phyloP scores from a whole-genome alignment of 805 yeast species.

The Saccharomycopsis fermentans region DNA sequence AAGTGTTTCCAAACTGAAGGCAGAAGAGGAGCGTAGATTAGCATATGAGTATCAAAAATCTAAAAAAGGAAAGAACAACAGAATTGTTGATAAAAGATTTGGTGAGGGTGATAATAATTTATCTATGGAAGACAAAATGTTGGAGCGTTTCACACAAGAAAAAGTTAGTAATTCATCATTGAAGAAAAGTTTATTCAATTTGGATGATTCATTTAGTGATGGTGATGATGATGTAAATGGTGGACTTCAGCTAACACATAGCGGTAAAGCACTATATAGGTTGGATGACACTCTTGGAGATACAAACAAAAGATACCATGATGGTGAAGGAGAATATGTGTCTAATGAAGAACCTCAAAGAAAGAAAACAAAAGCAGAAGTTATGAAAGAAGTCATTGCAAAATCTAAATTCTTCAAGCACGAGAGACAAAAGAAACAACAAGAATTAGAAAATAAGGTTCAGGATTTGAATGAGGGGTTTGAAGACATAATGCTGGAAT shows the following conservation, averaged over 20 bases:
- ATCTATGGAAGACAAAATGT: slow-evolving; percentile 87
- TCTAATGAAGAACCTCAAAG: slow-evolving; percentile 36
- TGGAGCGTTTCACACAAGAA: slow-evolving; percentile 88
- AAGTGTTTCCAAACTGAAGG: slow-evolving; percentile 55
- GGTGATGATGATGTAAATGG: slow-evolving; percentile 29
- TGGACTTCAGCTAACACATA: slow-evolving; percentile 56
- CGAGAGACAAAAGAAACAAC: slow-evolving; percentile 61
- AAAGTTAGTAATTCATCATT: slow-evolving; percentile 47
- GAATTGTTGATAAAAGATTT: slow-evolving; percentile 75
- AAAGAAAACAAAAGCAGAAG: slow-evolving; percentile 73
- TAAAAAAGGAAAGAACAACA: slow-evolving; percentile 66
- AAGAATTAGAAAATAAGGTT: slow-evolving; percentile 48
- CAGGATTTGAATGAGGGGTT: slow-evolving; percentile 64
- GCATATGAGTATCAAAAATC: slow-evolving; percentile 57
- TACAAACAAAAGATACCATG: slow-evolving; percentile 19
- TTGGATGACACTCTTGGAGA: slow-evolving; percentile 22
- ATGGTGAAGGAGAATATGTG: slow-evolving; percentile 30
- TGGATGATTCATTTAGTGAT: slow-evolving; percentile 56
- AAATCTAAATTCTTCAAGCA: slow-evolving; percentile 70
- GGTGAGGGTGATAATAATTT: slow-evolving; percentile 71
- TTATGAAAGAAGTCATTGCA: slow-evolving; percentile 77
- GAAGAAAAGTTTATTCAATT: slow-evolving; percentile 53
- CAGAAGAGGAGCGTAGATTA: slow-evolving; percentile 50
- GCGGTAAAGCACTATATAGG: slow-evolving; percentile 48
- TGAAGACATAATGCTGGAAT: slow-evolving; percentile 54